Percentiles rank a stretch among this genome's conserved stretches.
Conservation (phyloP, 192 early-diverging fungal species). For the Backusella sp. region DNA sequence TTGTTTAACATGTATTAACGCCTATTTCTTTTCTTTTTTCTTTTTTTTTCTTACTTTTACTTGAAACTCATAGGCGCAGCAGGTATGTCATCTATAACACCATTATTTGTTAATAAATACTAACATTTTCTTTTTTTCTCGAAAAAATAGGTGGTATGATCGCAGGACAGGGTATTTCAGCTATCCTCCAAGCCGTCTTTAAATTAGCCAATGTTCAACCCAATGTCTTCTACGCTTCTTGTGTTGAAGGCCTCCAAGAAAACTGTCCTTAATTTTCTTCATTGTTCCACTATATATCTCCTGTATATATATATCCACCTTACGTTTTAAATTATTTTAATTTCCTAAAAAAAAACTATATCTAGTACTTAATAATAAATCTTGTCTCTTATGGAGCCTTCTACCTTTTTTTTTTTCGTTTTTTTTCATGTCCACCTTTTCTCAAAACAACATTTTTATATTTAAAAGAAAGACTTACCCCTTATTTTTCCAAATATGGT, state of each 20-base stretch:
- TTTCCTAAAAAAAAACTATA: not conserved
- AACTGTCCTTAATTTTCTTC: constrained; percentile 30
- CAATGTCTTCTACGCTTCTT: constrained; percentile 27
- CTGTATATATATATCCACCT: not conserved
- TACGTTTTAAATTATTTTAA: not conserved
- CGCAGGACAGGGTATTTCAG: constrained; percentile 52
- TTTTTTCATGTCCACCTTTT: not conserved
- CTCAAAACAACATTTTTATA: too few relatives aligned
- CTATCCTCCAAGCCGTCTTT: constrained; percentile 46
- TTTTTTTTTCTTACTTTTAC: not conserved
- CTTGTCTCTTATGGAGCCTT: too few relatives aligned
- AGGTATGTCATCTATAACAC: too few relatives aligned
- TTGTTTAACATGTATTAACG: too few relatives aligned
- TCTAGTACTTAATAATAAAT: not conserved
- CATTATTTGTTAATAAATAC: too few relatives aligned
- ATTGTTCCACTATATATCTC: not conserved
- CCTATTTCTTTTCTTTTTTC: too few relatives aligned
- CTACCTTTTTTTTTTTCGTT: too few relatives aligned
- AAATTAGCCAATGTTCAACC: constrained; percentile 37
- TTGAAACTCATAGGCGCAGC: not conserved
- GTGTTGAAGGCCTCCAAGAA: constrained; percentile 6
- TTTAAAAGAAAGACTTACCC: too few relatives aligned
- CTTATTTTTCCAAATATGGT: too few relatives aligned
- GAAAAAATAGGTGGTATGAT: constrained; percentile 40
- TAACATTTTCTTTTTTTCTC: too few relatives aligned